Evolutionary conservation across 345 rosid genomes (phyloP), one percentile per base, ranked within the genome.

Genomic region (Stellera chamaejasme): DNA sequence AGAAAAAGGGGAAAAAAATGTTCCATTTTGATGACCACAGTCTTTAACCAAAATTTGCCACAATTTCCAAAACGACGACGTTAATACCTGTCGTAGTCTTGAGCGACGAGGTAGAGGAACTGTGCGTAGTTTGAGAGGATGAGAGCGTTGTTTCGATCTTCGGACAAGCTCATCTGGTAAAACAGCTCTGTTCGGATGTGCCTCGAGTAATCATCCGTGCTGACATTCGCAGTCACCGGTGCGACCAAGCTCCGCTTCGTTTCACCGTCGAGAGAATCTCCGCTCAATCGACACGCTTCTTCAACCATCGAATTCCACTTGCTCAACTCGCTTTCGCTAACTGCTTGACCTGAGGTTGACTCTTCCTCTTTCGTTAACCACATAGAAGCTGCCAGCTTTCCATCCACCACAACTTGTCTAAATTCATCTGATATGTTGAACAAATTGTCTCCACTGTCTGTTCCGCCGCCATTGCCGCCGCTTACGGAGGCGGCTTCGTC

Each of bases 41-140:
- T 32, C 39, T 32, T 32, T 32, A 32, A 32, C 5, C 39, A 32
- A 1, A 4, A 4, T 32, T 32, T 32, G 39, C n/a, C n/a, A n/a
- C n/a, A n/a, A n/a, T n/a, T n/a, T n/a, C n/a, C n/a, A n/a, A 32
- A 32, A 32, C 7, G 39, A 3, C 39, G 39, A 32, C 39, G 7
- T 32, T 4, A 7, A 36, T 83, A 89, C 97, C 95, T 83, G 79
- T 82, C 85, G 36, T 78, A 60, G 54, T 85, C 87, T 49, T 66
- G 83, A 14, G 79, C 71, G 16, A 89, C 87, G 55, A 78, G 66
- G 85, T 62, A 75, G 63, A 89, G 87, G 77, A 85, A 89, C 55
- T 89, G 89, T 13, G 97, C 97, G 43, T 77, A 89, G 60, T 89
- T 89, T 36, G 84, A 75, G 3, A 89, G 85, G 0, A 89, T 74